A percentile compares a stretch with the other conserved stretches of the same genome.
Evolutionary conservation across 129 eudicot genomes (phyloP).

Genomic region (Scalesia atractyloides): DNA sequence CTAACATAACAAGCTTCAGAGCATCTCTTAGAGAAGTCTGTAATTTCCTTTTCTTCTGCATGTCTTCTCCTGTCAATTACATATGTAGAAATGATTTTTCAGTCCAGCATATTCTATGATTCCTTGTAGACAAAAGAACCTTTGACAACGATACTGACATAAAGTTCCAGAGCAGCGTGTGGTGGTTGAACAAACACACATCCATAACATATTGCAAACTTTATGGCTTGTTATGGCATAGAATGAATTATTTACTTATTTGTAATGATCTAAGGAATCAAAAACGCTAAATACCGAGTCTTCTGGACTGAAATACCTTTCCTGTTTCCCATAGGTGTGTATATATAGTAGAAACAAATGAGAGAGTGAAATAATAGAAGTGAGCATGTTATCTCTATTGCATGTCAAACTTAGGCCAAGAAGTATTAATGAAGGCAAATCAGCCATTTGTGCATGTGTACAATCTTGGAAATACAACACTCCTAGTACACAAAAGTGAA

Average conservation of each 20-base stretch:
- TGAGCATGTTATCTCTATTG: neutral
- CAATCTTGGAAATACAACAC: too few species aligned
- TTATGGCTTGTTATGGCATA: neutral
- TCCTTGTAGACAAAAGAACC: too few species aligned
- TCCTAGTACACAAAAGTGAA: too few species aligned
- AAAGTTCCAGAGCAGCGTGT: neutral
- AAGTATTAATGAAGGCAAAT: neutral
- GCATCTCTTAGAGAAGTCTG: slow-evolving; percentile 76
- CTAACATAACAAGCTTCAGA: slow-evolving; percentile 79
- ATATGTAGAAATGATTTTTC: neutral
- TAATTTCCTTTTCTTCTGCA: slow-evolving; percentile 56
- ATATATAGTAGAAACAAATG: neutral
- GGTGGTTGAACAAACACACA: slow-evolving; percentile 1
- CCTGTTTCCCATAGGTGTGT: neutral
- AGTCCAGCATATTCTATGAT: neutral
- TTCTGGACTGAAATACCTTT: neutral
- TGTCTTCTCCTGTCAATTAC: slow-evolving; percentile 56
- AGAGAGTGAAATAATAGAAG: neutral
- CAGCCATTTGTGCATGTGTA: too few species aligned
- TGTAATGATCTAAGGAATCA: slow-evolving; percentile 3
- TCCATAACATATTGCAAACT: neutral
- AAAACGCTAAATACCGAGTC: neutral
- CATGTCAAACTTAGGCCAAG: neutral
- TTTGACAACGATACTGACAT: neutral
- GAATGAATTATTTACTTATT: neutral